A percentile compares a stretch with the other conserved stretches of the same genome.
These are phyloP conservation scores for Myriosclerotinia scirpicola DNA, from an alignment of 2,329 filamentous ascomycete species.

Conservation along the genomic window DNA sequence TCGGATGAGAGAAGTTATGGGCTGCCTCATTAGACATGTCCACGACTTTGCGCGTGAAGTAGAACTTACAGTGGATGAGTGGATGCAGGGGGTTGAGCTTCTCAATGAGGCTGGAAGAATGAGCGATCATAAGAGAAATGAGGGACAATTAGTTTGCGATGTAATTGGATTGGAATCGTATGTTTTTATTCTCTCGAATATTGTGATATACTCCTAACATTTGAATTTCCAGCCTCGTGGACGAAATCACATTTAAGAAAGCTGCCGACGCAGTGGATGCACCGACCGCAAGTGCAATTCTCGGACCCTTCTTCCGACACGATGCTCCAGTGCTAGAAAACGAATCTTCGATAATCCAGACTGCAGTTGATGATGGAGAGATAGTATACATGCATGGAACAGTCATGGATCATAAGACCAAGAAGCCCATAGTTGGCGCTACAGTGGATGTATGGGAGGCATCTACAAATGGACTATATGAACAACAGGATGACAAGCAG, in stretches of 20 bases:
- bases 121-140: slow-evolving; percentile 61
- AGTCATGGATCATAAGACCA: slow-evolving; percentile 54
- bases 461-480: slow-evolving; percentile 57
- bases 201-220: background rate
- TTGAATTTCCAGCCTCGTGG: slow-evolving; percentile 43
- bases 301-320: slow-evolving; percentile 64
- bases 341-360: slow-evolving; percentile 53
- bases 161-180: slow-evolving; percentile 62
- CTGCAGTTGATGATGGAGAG: slow-evolving; percentile 51
- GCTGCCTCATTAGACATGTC: slow-evolving; percentile 54
- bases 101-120: slow-evolving; percentile 63
- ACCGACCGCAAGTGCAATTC: slow-evolving; percentile 53
- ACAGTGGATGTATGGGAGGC: slow-evolving; percentile 65
- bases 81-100: slow-evolving; percentile 55
- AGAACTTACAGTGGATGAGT: slow-evolving; percentile 58
- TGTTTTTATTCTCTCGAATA: slow-evolving; percentile 29
- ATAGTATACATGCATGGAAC: slow-evolving; percentile 57
- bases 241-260: slow-evolving; percentile 37
- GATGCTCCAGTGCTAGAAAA: slow-evolving; percentile 57
- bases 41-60: slow-evolving; percentile 61
- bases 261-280: slow-evolving; percentile 46
- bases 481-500: slow-evolving; percentile 63
- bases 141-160: slow-evolving; percentile 63
- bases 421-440: slow-evolving; percentile 56
- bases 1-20: slow-evolving; percentile 56